Conservation (phyloP, 352 stramenopile genomes). For the Blastocystis sp. region DNA sequence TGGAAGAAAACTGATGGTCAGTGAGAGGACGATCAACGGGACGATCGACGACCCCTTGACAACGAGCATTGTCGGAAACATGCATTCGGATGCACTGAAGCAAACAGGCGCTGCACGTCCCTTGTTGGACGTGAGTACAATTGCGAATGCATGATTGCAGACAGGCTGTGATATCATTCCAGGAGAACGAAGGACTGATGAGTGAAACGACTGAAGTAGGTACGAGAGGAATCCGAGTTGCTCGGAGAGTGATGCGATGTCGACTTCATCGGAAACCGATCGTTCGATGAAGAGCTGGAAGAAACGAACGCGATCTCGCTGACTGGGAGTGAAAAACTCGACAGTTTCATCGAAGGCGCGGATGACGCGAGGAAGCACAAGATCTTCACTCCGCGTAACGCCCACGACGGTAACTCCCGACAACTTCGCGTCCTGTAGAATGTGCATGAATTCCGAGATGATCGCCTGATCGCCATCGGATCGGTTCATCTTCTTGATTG, state of each 20-base stretch:
- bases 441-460: background rate
- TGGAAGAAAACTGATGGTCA: background rate
- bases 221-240: background rate
- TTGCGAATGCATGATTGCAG: no score
- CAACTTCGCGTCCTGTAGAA: background rate
- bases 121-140: no score
- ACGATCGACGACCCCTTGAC: no score
- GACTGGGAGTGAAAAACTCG: conserved; percentile 3
- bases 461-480: background rate
- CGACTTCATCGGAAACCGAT: background rate
- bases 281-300: background rate
- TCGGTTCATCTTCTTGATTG: background rate
- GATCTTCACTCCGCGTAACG: background rate
- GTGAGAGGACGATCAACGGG: no score
- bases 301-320: background rate
- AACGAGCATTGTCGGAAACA: no score
- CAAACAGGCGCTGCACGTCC: background rate
- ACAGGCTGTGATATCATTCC: background rate
- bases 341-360: background rate
- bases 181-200: conserved; percentile 30
- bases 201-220: background rate
- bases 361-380: background rate
- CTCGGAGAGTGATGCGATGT: background rate
- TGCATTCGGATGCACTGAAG: background rate
- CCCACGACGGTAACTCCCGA: conserved; percentile 5